Percentiles rank a stretch among this genome's conserved stretches.
Conservation (phyloP, 164 flowering plant genomes). For the Chimonanthus salicifolius region DNA sequence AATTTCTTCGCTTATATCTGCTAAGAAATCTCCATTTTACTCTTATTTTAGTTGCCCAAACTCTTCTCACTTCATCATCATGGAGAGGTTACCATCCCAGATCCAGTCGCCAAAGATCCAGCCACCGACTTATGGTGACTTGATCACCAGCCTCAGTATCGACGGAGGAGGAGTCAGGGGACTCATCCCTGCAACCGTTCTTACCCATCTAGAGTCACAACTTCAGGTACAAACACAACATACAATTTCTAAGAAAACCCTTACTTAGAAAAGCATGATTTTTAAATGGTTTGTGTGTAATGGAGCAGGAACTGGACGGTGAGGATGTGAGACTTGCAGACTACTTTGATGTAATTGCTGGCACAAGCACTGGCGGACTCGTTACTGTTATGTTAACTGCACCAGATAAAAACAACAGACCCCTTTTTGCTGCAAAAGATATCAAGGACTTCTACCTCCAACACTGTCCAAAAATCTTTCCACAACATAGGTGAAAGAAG, state of each 20-base stretch:
- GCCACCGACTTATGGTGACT: constrained; percentile 6
- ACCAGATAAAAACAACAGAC: constrained; percentile 24
- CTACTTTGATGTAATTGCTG: constrained; percentile 38
- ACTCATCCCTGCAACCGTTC: constrained; percentile 11
- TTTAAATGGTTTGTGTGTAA: neutral
- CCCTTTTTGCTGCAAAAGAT: constrained; percentile 33
- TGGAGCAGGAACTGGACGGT: constrained; percentile 24
- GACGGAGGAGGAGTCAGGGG: constrained; percentile 12
- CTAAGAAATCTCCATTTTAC: neutral
- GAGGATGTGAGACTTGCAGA: constrained; percentile 30
- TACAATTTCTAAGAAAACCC: no score
- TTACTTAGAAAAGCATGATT: neutral
- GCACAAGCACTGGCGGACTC: constrained; percentile 43
- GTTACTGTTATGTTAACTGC: constrained; percentile 37
- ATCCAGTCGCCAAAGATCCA: neutral
- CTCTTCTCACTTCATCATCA: neutral
- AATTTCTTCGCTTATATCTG: neutral
- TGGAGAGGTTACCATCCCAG: neutral
- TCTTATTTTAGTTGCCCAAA: no score
- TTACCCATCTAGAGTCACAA: constrained; percentile 5
- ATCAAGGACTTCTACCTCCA: constrained; percentile 23
- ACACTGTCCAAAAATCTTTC: constrained; percentile 29
- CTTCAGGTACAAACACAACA: constrained; percentile 5
- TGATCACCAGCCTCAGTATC: constrained; percentile 9
- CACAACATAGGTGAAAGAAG: constrained; percentile 20